phyloP scores from a whole-genome alignment of 2,329 filamentous ascomycete species.

The Tolypocladium tundrense region DNA sequence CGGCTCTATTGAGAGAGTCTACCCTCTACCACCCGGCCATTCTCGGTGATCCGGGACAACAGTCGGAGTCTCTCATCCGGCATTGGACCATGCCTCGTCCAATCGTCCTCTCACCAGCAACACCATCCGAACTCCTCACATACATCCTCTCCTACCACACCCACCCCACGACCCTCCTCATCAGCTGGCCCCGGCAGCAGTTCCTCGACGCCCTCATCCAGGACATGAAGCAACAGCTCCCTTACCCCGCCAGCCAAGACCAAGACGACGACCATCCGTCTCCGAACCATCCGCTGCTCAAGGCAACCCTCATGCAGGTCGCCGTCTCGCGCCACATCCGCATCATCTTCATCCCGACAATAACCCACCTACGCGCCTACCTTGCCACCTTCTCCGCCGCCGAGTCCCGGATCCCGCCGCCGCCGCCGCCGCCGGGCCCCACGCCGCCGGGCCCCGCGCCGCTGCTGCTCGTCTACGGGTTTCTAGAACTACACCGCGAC shows the following conservation, averaged over 20 bases:
- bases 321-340: slow-evolving; percentile 59
- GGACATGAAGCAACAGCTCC: slow-evolving; percentile 26
- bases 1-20: not conserved
- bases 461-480: slow-evolving; percentile 52
- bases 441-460: slow-evolving; percentile 16
- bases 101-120: slow-evolving; percentile 39
- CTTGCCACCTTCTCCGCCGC: slow-evolving; percentile 45
- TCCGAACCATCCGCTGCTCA: slow-evolving; percentile 32
- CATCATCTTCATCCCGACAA: slow-evolving; percentile 62
- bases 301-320: slow-evolving; percentile 58
- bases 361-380: slow-evolving; percentile 69
- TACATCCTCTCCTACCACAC: slow-evolving; percentile 48
- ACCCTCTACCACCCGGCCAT: no score
- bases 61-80: not conserved
- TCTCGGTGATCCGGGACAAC: not conserved
- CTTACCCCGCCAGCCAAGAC: not conserved
- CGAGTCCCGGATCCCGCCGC: slow-evolving; percentile 25
- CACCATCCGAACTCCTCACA: slow-evolving; percentile 52
- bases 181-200: slow-evolving; percentile 54
- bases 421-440: slow-evolving; percentile 12
- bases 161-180: slow-evolving; percentile 54
- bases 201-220: slow-evolving; percentile 53
- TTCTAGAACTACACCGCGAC: slow-evolving; percentile 53
- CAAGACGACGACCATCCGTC: not conserved
- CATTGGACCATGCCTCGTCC: slow-evolving; percentile 11